Evolutionary conservation across 2,329 filamentous ascomycete species (phyloP).

Genomic region (Meredithiella fracta): DNA sequence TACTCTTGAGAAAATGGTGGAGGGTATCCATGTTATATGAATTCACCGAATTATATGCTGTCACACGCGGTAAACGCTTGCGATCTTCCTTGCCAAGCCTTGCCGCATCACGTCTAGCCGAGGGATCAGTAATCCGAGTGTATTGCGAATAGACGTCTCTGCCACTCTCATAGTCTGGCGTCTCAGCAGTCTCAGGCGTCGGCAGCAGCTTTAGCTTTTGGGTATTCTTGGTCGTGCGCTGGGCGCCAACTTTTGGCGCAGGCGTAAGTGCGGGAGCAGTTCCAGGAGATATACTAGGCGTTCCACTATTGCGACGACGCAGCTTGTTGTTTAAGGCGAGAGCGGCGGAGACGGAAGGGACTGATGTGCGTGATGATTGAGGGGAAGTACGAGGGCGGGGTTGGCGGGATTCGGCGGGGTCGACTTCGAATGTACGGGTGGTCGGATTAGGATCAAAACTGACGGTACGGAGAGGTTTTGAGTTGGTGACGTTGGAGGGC

Average conservation of each 20-base stretch:
- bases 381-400: constrained; percentile 23
- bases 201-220: constrained; percentile 97
- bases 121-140: constrained; percentile 92
- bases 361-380: constrained; percentile 22
- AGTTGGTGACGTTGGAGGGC: constrained; percentile 25
- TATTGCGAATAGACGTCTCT: constrained; percentile 96
- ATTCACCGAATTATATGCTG: constrained; percentile 89
- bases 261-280: constrained; percentile 19
- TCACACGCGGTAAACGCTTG: constrained; percentile 72
- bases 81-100: constrained; percentile 85
- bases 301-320: constrained; percentile 58
- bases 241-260: constrained; percentile 67
- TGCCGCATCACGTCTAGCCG: constrained; percentile 78
- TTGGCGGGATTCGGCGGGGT: constrained; percentile 21
- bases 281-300: constrained; percentile 35
- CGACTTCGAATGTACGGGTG: constrained; percentile 42
- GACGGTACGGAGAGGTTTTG: constrained; percentile 38
- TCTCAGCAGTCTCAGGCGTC: constrained; percentile 66
- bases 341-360: constrained; percentile 50
- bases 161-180: constrained; percentile 72
- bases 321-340: constrained; percentile 62
- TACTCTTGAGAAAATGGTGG: constrained; percentile 79
- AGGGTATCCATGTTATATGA: constrained; percentile 80
- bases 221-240: constrained; percentile 84
- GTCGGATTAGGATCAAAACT: constrained; percentile 61